Percentiles rank a stretch among this genome's conserved stretches.
Evolutionary conservation across 2,329 filamentous ascomycete species (phyloP).

Genomic region (Diaporthe nobilis): DNA sequence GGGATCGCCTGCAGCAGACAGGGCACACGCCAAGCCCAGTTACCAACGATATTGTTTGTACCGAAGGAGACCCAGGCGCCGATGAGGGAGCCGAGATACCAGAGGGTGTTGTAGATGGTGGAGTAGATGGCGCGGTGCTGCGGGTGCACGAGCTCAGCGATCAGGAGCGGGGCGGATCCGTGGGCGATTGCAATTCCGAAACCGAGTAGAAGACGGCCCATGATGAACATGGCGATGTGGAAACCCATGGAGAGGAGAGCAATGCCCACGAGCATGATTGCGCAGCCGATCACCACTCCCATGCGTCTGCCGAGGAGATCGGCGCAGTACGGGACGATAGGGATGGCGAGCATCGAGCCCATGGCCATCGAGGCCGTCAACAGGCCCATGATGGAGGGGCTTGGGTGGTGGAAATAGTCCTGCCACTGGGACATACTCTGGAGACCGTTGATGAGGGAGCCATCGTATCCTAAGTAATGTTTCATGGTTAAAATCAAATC

Average conservation of each 20-base stretch:
- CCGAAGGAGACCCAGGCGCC: constrained; percentile 46
- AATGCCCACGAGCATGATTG: constrained; percentile 58
- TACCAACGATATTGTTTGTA: constrained; percentile 41
- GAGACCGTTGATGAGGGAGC: constrained; percentile 62
- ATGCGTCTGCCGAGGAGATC: constrained; percentile 60
- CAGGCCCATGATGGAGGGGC: constrained; percentile 55
- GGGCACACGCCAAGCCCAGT: constrained; percentile 39
- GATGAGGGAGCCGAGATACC: constrained; percentile 49
- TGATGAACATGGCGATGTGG: constrained; percentile 57
- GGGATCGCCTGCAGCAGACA: constrained; percentile 41
- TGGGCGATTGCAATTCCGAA: constrained; percentile 49
- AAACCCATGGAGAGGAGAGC: constrained; percentile 55
- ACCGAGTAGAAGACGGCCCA: constrained; percentile 54
- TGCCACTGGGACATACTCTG: constrained; percentile 61
- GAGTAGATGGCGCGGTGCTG: constrained; percentile 52
- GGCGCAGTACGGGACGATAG: constrained; percentile 60
- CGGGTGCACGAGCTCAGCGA: constrained; percentile 56
- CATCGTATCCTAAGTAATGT: constrained; percentile 53
- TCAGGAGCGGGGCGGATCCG: constrained; percentile 44
- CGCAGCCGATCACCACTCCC: constrained; percentile 60
- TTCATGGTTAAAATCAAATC: background rate
- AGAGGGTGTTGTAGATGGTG: constrained; percentile 51
- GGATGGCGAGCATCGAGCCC: constrained; percentile 60
- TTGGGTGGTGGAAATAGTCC: constrained; percentile 50
- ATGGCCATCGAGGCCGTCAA: constrained; percentile 61